Conservation (phyloP, 2,329 filamentous ascomycete genomes). For the Pseudogymnoascus sp. region DNA sequence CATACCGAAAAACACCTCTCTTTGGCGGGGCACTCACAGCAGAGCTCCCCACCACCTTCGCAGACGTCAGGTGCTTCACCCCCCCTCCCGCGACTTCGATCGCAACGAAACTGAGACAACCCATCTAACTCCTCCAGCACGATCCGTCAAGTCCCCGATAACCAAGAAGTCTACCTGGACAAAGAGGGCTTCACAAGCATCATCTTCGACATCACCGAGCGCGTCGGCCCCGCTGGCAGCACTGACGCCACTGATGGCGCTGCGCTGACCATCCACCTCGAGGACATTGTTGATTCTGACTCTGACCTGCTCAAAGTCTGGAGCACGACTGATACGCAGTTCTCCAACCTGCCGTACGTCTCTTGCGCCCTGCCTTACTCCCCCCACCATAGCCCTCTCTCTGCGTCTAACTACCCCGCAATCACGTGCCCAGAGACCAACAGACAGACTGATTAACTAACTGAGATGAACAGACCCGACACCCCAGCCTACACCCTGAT, state of each 20-base stretch:
- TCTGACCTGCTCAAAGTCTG: constrained; percentile 59
- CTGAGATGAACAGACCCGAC: constrained; percentile 32
- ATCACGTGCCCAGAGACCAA: constrained; percentile 15
- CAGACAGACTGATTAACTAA: background rate
- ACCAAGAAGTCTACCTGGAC: constrained; percentile 91
- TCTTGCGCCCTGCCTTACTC: background rate
- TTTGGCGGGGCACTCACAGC: constrained; percentile 67
- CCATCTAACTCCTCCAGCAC: constrained; percentile 42
- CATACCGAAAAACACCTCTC: constrained; percentile 53
- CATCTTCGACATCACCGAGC: constrained; percentile 85
- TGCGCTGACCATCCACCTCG: constrained; percentile 62
- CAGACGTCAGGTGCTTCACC: constrained; percentile 61
- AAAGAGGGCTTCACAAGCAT: constrained; percentile 75
- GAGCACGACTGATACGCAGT: constrained; percentile 55
- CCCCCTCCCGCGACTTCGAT: too few relatives aligned
- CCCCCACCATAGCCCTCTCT: background rate
- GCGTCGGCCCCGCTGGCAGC: constrained; percentile 52
- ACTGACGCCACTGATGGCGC: constrained; percentile 59
- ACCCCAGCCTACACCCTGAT: constrained; percentile 64
- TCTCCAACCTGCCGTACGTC: constrained; percentile 43
- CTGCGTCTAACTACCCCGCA: constrained; percentile 18
- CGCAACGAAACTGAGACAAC: too few relatives aligned
- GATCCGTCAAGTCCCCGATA: constrained; percentile 70
- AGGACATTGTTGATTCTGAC: constrained; percentile 62
- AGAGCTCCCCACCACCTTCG: constrained; percentile 62